Evolutionary conservation across 306 rosid genomes (phyloP), one percentile per base, ranked within the genome.

Genomic region (Dryas octopetala): DNA sequence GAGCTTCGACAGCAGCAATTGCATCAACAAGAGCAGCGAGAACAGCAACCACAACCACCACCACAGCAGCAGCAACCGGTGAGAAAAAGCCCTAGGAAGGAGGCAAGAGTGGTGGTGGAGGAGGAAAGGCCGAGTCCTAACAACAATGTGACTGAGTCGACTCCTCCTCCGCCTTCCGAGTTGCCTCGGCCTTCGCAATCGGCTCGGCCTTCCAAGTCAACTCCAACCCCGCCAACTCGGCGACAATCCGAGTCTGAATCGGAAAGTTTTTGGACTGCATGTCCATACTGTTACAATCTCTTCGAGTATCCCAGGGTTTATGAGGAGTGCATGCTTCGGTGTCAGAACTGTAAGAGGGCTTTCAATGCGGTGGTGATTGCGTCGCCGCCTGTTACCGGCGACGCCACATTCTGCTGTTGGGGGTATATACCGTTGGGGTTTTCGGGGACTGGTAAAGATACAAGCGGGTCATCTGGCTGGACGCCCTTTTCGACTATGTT

Each of bases 181-280:
- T 62, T 52, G 44, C 4, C 70, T 65, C 52, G 32, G 11, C 38
- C 70, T 10, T 3, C 52, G 4, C 52, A 80, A 51, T 55, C 49
- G 19, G 19, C 59, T 48, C 73, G 73, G 49, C 66, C 52, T 1
- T 47, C 76, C 13, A 80, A 75, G 75, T 62, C 71, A 32, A 32
- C 38, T 32, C 38, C 38, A 32, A 32, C 38, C 3, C 38, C 38
- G 38, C 38, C 38, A 44, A 14, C 75, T 62, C 28, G 13, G 53
- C 45, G 44, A 7, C 61, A 13, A 50, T 12, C 16, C 7, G 59
- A 32, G 6, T 47, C 68, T 4, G 52, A 51, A 4, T 32, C 32
- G 12, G 67, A 40, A 32, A 88, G 76, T 74, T 95, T 95, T 86
- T 95, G 98, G 98, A 95, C 98, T 3, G 96, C 97, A 2, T 95